Conservation (phyloP, 2,329 filamentous ascomycete genomes). For the Colletotrichum zoysiae region DNA sequence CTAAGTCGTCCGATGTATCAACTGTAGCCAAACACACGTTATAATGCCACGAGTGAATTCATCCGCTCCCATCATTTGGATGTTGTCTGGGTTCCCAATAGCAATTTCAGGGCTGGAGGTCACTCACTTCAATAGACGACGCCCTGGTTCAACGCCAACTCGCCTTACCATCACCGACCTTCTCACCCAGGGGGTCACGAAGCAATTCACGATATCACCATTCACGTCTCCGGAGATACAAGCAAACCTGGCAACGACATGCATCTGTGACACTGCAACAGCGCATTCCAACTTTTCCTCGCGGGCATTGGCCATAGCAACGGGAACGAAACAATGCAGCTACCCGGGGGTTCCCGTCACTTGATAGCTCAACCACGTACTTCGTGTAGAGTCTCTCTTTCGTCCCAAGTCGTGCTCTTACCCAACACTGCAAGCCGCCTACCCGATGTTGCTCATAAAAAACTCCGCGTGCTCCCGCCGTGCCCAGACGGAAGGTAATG, state of each 20-base stretch:
- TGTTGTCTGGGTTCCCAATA: not conserved
- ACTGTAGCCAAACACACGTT: not conserved
- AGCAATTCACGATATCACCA: not conserved
- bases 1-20: not conserved
- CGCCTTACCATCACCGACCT: not conserved
- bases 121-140: not conserved
- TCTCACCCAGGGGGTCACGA: not conserved
- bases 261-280: not conserved
- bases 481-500: not conserved
- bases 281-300: not conserved
- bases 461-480: not conserved
- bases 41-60: not conserved
- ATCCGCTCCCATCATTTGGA: not conserved
- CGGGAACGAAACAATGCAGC: not conserved
- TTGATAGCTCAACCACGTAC: not conserved
- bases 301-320: not conserved
- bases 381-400: not conserved
- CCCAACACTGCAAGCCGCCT: not conserved
- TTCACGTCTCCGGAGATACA: not conserved
- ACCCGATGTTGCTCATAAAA: not conserved
- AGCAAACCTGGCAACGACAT: not conserved
- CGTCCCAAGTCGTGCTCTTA: conserved; percentile 1
- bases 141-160: not conserved
- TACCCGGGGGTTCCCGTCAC: not conserved
- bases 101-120: too few relatives aligned